phyloP scores from a whole-genome alignment of 2,329 filamentous ascomycete genomes.

The Sporothrix protearum region DNA sequence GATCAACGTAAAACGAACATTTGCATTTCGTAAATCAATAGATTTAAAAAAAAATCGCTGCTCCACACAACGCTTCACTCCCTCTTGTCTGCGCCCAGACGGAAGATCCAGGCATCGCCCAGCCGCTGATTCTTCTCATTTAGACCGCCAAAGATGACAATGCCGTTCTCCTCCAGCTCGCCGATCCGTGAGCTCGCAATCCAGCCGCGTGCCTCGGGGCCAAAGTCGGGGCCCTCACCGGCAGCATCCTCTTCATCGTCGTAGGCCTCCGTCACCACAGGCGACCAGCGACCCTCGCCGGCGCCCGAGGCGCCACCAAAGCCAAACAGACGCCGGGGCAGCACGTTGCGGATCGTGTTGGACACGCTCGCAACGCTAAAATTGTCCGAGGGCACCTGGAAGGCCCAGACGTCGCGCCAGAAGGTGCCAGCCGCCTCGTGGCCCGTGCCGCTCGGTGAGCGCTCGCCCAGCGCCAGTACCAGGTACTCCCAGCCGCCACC shows the following conservation, averaged over 20 bases:
- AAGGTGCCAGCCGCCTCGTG: conserved; percentile 53
- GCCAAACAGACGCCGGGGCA: conserved; percentile 25
- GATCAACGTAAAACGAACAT: not conserved
- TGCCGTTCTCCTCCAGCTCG: conserved; percentile 56
- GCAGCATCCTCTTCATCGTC: conserved; percentile 48
- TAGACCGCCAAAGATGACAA: conserved; percentile 61
- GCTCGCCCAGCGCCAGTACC: conserved; percentile 59
- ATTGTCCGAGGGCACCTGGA: conserved; percentile 55
- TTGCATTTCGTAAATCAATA: not conserved
- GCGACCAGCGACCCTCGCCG: conserved; percentile 58
- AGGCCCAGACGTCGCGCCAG: conserved; percentile 61
- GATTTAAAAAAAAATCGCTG: not conserved
- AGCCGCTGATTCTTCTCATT: conserved; percentile 49
- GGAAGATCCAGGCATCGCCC: conserved; percentile 63
- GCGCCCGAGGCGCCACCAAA: conserved; percentile 33
- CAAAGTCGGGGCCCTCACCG: conserved; percentile 40
- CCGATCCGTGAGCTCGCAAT: conserved; percentile 54
- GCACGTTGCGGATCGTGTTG: conserved; percentile 41
- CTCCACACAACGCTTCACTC: conserved; percentile 11
- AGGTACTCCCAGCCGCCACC: conserved; percentile 61
- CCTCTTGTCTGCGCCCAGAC: conserved; percentile 41
- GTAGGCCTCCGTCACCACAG: conserved; percentile 45
- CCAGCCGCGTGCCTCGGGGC: conserved; percentile 55
- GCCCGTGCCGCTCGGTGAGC: conserved; percentile 46
- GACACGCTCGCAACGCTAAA: conserved; percentile 55